Evolutionary conservation across 2,329 filamentous ascomycete genomes (phyloP).

Genomic region (Immersiporthe knoxdaviesiana): DNA sequence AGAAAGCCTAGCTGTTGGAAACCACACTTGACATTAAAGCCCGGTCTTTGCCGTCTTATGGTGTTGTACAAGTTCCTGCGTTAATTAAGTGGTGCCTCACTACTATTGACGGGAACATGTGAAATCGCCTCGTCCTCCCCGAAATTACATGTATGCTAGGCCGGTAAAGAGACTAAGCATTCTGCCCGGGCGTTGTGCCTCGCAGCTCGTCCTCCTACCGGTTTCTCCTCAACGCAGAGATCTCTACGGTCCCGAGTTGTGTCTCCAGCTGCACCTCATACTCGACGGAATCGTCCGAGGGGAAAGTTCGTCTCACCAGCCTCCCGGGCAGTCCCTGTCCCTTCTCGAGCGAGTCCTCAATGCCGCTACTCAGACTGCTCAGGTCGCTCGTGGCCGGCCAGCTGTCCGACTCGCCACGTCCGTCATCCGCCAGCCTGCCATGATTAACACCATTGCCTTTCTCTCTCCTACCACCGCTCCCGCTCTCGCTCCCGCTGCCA

Average conservation of each 20-base stretch:
- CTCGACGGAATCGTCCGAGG: conserved; percentile 18
- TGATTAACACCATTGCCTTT: background rate
- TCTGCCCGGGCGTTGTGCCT: background rate
- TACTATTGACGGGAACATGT: background rate
- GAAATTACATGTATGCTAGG: background rate
- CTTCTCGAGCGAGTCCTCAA: conserved; percentile 33
- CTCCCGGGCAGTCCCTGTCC: conserved; percentile 29
- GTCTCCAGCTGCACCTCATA: conserved; percentile 26
- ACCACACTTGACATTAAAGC: background rate
- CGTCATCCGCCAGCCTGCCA: background rate
- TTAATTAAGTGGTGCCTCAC: background rate
- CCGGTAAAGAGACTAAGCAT: too few relatives aligned
- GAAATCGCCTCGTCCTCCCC: background rate
- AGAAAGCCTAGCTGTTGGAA: too few relatives aligned
- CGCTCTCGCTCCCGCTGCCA: background rate
- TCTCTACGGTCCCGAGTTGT: conserved; percentile 16
- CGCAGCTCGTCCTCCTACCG: background rate
- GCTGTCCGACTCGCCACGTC: background rate
- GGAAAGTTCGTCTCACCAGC: conserved; percentile 2
- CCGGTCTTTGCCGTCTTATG: background rate
- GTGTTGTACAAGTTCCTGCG: background rate
- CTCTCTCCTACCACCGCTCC: conserved; percentile 1
- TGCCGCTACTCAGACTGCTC: conserved; percentile 20
- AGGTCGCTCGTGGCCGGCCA: conserved; percentile 29
- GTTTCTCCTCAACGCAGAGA: conserved; percentile 17